These are phyloP conservation scores for Russula brevipes DNA, from an alignment of 768 basidiomycete genomes.

Conservation along the genomic window DNA sequence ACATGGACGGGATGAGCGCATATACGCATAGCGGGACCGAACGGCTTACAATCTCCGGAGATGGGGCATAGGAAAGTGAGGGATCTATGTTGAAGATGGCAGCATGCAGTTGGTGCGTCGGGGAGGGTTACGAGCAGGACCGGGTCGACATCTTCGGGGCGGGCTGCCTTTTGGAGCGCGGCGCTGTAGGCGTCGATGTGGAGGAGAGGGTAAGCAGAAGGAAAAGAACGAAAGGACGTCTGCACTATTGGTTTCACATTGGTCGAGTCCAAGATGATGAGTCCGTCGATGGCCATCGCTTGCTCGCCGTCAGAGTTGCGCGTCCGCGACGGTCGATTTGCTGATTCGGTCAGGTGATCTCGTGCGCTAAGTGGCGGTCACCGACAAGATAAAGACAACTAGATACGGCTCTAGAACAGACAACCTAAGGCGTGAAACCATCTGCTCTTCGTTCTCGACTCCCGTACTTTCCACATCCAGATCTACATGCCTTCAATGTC, in stretches of 20 bases:
- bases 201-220: conserved; percentile 72
- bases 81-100: conserved; percentile 73
- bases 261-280: conserved; percentile 29
- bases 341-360: too few relatives aligned
- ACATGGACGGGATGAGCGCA: conserved; percentile 12
- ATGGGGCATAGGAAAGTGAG: conserved; percentile 76
- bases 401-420: too few relatives aligned
- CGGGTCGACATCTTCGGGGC: conserved; percentile 59
- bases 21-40: not conserved
- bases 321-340: too few relatives aligned
- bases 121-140: conserved; percentile 58
- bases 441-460: too few relatives aligned
- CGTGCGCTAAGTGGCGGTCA: too few relatives aligned
- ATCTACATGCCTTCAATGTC: not conserved
- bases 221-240: conserved; percentile 78
- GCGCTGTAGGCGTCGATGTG: conserved; percentile 83
- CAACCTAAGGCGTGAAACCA: too few relatives aligned
- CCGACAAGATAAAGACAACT: too few relatives aligned
- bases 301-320: too few relatives aligned
- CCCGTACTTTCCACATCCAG: too few relatives aligned
- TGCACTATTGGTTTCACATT: conserved; percentile 66
- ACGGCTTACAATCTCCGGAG: conserved; percentile 73
- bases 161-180: conserved; percentile 54
- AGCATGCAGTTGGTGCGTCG: conserved; percentile 64
- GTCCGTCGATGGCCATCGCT: conserved; percentile 26